These are phyloP conservation scores for Elasticomyces elasticus DNA, from an alignment of 495 filamentous ascomycete species.

Conservation along the genomic window DNA sequence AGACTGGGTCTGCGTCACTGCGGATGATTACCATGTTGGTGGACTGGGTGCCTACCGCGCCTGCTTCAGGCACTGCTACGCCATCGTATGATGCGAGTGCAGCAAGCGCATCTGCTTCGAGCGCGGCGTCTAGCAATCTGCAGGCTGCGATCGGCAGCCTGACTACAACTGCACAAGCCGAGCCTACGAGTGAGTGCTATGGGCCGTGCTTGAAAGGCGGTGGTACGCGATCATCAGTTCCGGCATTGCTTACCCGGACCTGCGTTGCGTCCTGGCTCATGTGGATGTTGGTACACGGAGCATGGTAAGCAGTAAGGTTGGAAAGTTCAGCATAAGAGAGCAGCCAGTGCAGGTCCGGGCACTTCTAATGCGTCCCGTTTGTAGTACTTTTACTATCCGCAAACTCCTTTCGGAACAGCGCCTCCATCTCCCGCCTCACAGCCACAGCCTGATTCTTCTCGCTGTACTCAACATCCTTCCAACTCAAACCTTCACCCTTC, in stretches of 20 bases:
- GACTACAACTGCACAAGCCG: not conserved
- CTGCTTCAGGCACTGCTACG: not conserved
- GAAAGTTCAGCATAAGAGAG: too few relatives aligned
- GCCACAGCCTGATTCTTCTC: slow-evolving; percentile 22
- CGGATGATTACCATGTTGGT: not conserved
- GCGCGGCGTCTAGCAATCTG: not conserved
- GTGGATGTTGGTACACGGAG: too few relatives aligned
- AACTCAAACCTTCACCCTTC: slow-evolving; percentile 20
- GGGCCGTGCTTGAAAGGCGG: not conserved
- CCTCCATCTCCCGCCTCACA: slow-evolving; percentile 24
- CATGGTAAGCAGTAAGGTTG: too few relatives aligned
- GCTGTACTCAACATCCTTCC: slow-evolving; percentile 22
- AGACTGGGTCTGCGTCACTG: not conserved
- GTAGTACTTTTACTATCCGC: not conserved
- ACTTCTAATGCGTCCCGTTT: not conserved
- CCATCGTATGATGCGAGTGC: not conserved
- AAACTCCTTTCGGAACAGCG: slow-evolving; percentile 20
- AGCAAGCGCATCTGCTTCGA: not conserved
- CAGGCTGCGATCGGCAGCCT: not conserved
- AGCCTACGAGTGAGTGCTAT: not conserved
- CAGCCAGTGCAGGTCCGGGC: too few relatives aligned
- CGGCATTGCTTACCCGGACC: not conserved
- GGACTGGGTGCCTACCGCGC: not conserved
- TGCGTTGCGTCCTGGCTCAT: too few relatives aligned
- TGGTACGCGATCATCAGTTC: not conserved